These are phyloP conservation scores for Debaryomyces fabryi DNA, from an alignment of 1,139 yeast genomes.

Conservation along the genomic window DNA sequence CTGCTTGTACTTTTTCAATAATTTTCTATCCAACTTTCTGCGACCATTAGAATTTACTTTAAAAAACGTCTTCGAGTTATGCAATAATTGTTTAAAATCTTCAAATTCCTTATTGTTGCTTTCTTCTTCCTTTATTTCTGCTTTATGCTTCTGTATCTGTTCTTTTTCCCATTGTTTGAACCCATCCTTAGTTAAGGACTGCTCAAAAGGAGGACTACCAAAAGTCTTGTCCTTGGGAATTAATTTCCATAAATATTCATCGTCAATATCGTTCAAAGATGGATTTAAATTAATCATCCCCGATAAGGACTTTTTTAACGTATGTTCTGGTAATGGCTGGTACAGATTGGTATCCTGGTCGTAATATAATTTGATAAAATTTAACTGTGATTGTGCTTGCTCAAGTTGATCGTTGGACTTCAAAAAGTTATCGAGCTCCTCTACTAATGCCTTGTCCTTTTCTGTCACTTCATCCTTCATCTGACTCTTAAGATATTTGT, in stretches of 20 bases:
- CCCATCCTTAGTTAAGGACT: slow-evolving; percentile 25
- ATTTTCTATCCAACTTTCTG: slow-evolving; percentile 34
- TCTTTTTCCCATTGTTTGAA: slow-evolving; percentile 44
- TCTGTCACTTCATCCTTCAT: slow-evolving; percentile 25
- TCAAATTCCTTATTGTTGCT: slow-evolving; percentile 22
- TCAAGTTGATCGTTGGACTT: slow-evolving; percentile 31
- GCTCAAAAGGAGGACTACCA: slow-evolving; percentile 42
- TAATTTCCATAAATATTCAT: slow-evolving; percentile 45
- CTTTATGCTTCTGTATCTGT: slow-evolving; percentile 23
- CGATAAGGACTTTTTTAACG: slow-evolving; percentile 42
- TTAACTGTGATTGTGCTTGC: slow-evolving; percentile 27
- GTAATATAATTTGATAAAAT: slow-evolving; percentile 30
- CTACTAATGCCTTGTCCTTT: slow-evolving; percentile 29
- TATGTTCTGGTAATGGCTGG: slow-evolving; percentile 39
- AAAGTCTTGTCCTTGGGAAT: slow-evolving; percentile 40
- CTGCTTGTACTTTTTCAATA: slow-evolving; percentile 32
- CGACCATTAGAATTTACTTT: slow-evolving; percentile 25
- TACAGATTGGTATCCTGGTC: slow-evolving; percentile 31
- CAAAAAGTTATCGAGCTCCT: slow-evolving; percentile 30
- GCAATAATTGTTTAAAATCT: slow-evolving; percentile 24
- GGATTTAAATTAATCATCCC: slow-evolving; percentile 46
- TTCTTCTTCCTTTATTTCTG: slow-evolving; percentile 21
- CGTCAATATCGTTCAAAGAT: slow-evolving; percentile 38
- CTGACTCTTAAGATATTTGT: slow-evolving; percentile 29
- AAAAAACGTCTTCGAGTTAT: slow-evolving; percentile 26